A percentile compares a stretch with the other conserved stretches of the same genome.
Conservation (phyloP, 169 alveolate species). For the Plasmodium adleri region DNA sequence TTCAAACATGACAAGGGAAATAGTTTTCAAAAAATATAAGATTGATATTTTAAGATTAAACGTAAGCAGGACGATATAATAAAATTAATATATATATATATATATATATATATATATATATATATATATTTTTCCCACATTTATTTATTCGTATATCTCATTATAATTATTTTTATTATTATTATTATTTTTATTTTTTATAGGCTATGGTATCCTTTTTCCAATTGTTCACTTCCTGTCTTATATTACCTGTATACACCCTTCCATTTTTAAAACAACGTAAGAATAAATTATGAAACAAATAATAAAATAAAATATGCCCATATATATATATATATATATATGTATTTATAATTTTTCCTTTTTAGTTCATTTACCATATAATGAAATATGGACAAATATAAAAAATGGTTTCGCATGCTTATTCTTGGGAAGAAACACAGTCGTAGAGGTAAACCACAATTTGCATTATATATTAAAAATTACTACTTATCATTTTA, state of each 20-base stretch:
- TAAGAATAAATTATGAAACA: background rate
- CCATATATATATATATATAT: background rate
- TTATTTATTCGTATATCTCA: too few relatives aligned
- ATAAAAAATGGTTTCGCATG: conserved; percentile 43
- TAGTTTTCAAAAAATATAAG: conserved; percentile 44
- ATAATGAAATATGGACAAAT: conserved; percentile 41
- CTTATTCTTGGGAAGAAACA: conserved; percentile 35
- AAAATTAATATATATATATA: background rate
- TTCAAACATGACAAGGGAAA: conserved; percentile 73
- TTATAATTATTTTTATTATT: background rate
- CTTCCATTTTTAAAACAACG: conserved; percentile 64
- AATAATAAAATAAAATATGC: too few relatives aligned
- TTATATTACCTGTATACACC: conserved; percentile 59
- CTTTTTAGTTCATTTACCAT: conserved; percentile 39
- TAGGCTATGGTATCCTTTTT: conserved; percentile 63
- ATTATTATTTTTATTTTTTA: background rate
- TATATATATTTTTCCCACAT: background rate
- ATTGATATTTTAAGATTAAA: conserved; percentile 50
- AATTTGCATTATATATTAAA: background rate
- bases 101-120: background rate
- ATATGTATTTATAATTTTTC: background rate
- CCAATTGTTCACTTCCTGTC: conserved; percentile 48
- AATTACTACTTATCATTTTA: background rate
- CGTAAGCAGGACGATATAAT: conserved; percentile 18
- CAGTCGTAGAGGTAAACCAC: conserved; percentile 40